phyloP scores from a whole-genome alignment of 1,139 yeast genomes.

The Zygoascus meyerae region DNA sequence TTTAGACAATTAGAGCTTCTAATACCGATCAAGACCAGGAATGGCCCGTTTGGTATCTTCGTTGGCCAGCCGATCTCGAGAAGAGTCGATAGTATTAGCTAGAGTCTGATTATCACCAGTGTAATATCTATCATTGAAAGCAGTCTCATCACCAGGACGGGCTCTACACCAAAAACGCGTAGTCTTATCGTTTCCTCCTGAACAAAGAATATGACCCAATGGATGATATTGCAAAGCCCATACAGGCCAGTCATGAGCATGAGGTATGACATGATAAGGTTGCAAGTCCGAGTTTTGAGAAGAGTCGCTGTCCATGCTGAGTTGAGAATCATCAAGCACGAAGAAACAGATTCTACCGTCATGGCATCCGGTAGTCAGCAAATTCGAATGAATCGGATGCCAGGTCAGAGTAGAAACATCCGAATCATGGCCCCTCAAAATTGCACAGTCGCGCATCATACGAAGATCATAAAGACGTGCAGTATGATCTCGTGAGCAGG shows the following conservation, averaged over 20 bases:
- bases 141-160: slow-evolving; percentile 81
- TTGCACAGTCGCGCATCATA: slow-evolving; percentile 69
- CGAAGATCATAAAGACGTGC: slow-evolving; percentile 83
- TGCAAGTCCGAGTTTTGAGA: slow-evolving; percentile 11
- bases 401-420: slow-evolving; percentile 84
- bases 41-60: slow-evolving; percentile 1
- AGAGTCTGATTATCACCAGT: slow-evolving; percentile 43
- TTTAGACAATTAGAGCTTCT: no score
- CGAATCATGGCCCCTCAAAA: slow-evolving; percentile 72
- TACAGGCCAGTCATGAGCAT: slow-evolving; percentile 91
- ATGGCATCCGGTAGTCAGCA: slow-evolving; percentile 80
- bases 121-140: slow-evolving; percentile 76
- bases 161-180: slow-evolving; percentile 96
- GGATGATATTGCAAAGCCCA: slow-evolving; percentile 92
- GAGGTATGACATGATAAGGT: slow-evolving; percentile 50
- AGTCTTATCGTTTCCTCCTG: slow-evolving; percentile 91
- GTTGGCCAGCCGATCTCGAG: neutral
- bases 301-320: neutral
- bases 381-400: slow-evolving; percentile 84
- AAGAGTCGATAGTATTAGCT: neutral
- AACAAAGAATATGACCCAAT: slow-evolving; percentile 80
- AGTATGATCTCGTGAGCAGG: slow-evolving; percentile 83
- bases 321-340: slow-evolving; percentile 49
- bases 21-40: slow-evolving; percentile 9
- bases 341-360: slow-evolving; percentile 85